A percentile compares a stretch with the other conserved stretches of the same genome.
Evolutionary conservation across 1,284 basidiomycete species (phyloP).

Genomic region (Cutaneotrichosporon cyanovorans): DNA sequence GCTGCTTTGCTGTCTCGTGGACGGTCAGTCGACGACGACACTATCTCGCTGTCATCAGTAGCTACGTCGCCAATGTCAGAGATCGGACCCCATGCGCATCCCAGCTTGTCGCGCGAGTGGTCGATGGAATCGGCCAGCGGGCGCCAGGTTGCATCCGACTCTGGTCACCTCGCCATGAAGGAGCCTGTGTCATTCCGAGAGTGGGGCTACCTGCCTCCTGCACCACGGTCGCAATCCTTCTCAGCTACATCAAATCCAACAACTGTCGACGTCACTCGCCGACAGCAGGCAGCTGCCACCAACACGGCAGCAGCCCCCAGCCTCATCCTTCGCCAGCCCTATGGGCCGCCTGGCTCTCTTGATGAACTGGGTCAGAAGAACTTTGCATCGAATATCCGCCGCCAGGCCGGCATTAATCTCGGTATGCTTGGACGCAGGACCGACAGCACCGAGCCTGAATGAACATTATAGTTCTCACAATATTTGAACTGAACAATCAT

Average conservation of each 20-base stretch:
- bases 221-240: slow-evolving; percentile 16
- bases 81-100: background rate
- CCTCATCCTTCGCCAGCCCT: slow-evolving; percentile 60
- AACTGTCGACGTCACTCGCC: background rate
- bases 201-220: slow-evolving; percentile 15
- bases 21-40: slow-evolving; percentile 17
- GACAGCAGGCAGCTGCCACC: background rate
- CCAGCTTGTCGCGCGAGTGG: slow-evolving; percentile 9
- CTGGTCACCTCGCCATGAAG: slow-evolving; percentile 9
- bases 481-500: too few relatives aligned
- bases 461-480: too few relatives aligned
- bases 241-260: slow-evolving; percentile 1
- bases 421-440: slow-evolving; percentile 29
- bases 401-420: slow-evolving; percentile 30
- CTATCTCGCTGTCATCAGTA: slow-evolving; percentile 4
- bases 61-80: slow-evolving; percentile 14
- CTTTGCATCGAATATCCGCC: slow-evolving; percentile 53
- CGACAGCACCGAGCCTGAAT: slow-evolving; percentile 9
- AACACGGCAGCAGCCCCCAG: background rate
- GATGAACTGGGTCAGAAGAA: slow-evolving; percentile 83
- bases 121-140: slow-evolving; percentile 5
- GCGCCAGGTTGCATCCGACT: slow-evolving; percentile 15
- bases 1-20: slow-evolving; percentile 19
- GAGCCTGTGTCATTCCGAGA: slow-evolving; percentile 14
- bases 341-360: slow-evolving; percentile 72